Base-by-base conservation (phyloP, 2,329 filamentous ascomycete genomes). In the Ceratocystis alfenasii region DNA sequence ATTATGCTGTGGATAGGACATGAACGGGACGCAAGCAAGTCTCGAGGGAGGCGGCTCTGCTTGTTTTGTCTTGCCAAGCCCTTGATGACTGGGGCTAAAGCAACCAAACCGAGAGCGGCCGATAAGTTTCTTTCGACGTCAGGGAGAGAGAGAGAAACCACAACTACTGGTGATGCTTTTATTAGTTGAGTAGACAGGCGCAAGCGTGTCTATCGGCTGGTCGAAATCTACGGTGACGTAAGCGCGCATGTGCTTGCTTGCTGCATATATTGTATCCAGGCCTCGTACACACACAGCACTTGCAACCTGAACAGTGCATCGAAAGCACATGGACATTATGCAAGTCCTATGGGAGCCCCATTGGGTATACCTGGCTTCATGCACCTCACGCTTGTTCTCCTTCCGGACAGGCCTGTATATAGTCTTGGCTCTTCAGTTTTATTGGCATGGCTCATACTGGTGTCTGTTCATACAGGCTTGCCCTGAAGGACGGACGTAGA, bases 381-480 rank as follows among this genome's bases (percentile, higher is more conserved):
- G 55, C 55, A 20, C 55, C 1, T 59, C 55, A 1, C 28, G 17
- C 17, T 36, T 57, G 30, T 20, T 15, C 48, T 53, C 8, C 12
- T 12, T 5, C 48, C 25, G 48, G 25, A 53, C 48, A 25, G 55
- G 3, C 30, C 55, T 36, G 25, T n/a, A 2, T 10, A 25, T n/a
- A 59, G 30, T 36, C 55, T 20, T 33, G 55, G 25, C 55, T 59
- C 10, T 53, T 22, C n/a, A 1, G 10, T 41, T 41, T 22, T 25
- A 22, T 55, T 59, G 55, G 25, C 12, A 59, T 33, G 25, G 55
- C 55, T 36, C 55, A 59, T 59, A 2, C 15, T 59, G 25, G 12
- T 20, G 55, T 59, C 55, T 59, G 55, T 59, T 36, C 55, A 33
- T 59, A n/a, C 28, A 15, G 55, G n/a, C 55, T 36, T 59, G 28